phyloP scores from a whole-genome alignment of 2,329 filamentous ascomycete species.

The Sporothrix luriei region DNA sequence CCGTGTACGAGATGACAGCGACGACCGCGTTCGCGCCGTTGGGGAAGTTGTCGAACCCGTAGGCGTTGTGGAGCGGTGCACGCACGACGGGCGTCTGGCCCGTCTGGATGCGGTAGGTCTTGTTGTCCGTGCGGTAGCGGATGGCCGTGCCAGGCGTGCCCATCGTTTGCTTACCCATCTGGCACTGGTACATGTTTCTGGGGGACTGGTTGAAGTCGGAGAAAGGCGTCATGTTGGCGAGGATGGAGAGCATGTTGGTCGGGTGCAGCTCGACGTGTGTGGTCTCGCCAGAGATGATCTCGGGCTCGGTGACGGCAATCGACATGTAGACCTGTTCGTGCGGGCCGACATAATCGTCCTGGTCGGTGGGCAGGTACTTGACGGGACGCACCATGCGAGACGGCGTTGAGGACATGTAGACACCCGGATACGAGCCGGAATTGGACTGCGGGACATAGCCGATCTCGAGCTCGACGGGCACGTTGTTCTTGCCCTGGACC shows the following conservation, averaged over 20 bases:
- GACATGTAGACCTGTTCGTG: slow-evolving; percentile 99
- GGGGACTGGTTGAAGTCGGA: slow-evolving; percentile 99
- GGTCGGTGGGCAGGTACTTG: slow-evolving; percentile 85
- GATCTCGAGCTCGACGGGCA: slow-evolving; percentile 85
- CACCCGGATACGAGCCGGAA: slow-evolving; percentile 91
- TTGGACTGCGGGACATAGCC: slow-evolving; percentile 86
- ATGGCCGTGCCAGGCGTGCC: slow-evolving; percentile 88
- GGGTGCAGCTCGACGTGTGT: slow-evolving; percentile 94
- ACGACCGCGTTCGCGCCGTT: slow-evolving; percentile 95
- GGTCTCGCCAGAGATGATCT: slow-evolving; percentile 83
- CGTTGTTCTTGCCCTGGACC: slow-evolving; percentile 77
- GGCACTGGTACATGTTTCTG: slow-evolving; percentile 98
- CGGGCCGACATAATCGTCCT: slow-evolving; percentile 84
- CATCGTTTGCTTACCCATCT: slow-evolving; percentile 99
- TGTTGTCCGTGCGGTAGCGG: slow-evolving; percentile 91
- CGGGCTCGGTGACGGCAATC: slow-evolving; percentile 85
- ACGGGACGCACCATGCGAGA: slow-evolving; percentile 88
- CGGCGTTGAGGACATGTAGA: slow-evolving; percentile 88
- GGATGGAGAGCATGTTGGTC: slow-evolving; percentile 94
- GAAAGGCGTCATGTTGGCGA: slow-evolving; percentile 98
- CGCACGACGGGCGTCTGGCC: slow-evolving; percentile 94
- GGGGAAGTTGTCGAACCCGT: slow-evolving; percentile 96
- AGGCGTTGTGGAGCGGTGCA: slow-evolving; percentile 89
- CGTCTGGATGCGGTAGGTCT: slow-evolving; percentile 90
- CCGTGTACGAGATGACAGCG: slow-evolving; percentile 97